A percentile compares a stretch with the other conserved stretches of the same genome.
Conservation (phyloP, 257 asterid species). For the Solanum sitiens region DNA sequence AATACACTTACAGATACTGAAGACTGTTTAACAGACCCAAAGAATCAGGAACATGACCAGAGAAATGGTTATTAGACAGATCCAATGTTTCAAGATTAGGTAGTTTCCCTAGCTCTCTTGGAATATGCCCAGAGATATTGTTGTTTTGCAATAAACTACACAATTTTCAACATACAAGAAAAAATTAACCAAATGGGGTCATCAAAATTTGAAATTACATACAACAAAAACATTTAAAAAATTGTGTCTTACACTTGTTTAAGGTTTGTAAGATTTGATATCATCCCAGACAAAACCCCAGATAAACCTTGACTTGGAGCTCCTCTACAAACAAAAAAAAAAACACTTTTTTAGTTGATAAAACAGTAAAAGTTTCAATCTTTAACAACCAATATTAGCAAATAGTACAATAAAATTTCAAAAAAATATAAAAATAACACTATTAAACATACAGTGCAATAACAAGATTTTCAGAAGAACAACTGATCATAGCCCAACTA, state of each 20-base stretch:
- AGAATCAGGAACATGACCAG: slow-evolving; percentile 62
- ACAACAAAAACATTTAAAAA: background rate
- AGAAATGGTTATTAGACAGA: slow-evolving; percentile 65
- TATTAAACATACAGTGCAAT: slow-evolving; percentile 47
- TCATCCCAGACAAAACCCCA: slow-evolving; percentile 66
- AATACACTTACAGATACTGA: slow-evolving; percentile 68
- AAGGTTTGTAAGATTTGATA: slow-evolving; percentile 86
- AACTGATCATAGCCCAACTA: slow-evolving; percentile 95
- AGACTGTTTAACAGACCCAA: slow-evolving; percentile 53
- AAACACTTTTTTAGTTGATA: background rate
- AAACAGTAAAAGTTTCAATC: background rate
- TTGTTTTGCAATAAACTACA: slow-evolving; percentile 76
- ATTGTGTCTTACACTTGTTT: slow-evolving; percentile 68
- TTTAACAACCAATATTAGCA: background rate
- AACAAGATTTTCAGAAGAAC: slow-evolving; percentile 76
- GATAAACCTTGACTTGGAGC: slow-evolving; percentile 97
- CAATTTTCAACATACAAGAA: background rate
- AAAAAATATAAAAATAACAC: background rate
- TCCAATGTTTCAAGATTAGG: slow-evolving; percentile 79
- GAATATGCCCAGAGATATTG: slow-evolving; percentile 74
- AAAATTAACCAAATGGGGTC: background rate
- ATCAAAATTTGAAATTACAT: background rate
- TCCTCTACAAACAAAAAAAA: slow-evolving; percentile 40
- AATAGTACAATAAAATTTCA: background rate
- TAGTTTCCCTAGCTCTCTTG: slow-evolving; percentile 66